phyloP scores from a whole-genome alignment of 495 filamentous ascomycete genomes.

The Neurospora discreta region DNA sequence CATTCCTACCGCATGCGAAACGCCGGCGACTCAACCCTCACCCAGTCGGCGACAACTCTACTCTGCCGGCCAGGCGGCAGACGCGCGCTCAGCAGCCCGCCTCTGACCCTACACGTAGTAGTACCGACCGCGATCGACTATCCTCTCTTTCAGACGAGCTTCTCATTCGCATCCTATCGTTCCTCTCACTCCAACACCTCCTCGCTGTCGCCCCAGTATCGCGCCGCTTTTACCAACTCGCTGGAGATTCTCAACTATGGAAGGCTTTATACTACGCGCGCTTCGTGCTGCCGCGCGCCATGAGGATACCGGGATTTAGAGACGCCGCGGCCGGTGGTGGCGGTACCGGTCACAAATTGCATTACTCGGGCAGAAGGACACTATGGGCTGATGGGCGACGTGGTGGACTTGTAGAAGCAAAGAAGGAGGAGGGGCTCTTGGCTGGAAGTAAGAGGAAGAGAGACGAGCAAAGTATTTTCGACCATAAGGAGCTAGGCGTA shows the following conservation, averaged over 20 bases:
- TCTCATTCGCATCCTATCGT: slow-evolving; percentile 72
- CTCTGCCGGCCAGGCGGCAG: background rate
- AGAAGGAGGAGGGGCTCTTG: slow-evolving; percentile 13
- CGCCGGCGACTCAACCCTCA: background rate
- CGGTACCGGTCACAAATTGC: slow-evolving; percentile 28
- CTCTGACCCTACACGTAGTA: background rate
- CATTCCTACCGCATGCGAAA: background rate
- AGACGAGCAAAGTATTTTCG: background rate
- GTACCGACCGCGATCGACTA: slow-evolving; percentile 24
- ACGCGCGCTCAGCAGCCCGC: background rate
- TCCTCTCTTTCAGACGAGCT: slow-evolving; percentile 76
- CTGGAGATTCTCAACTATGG: slow-evolving; percentile 83
- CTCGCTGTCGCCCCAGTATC: slow-evolving; percentile 67
- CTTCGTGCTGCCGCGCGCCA: slow-evolving; percentile 77
- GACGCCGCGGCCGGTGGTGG: slow-evolving; percentile 22
- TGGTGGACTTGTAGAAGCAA: slow-evolving; percentile 35
- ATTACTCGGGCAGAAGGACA: slow-evolving; percentile 60
- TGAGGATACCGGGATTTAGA: slow-evolving; percentile 59
- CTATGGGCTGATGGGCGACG: slow-evolving; percentile 67
- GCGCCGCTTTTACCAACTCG: slow-evolving; percentile 61
- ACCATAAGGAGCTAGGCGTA: background rate
- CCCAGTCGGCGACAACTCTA: background rate
- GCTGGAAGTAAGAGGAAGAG: background rate
- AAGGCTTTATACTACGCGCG: slow-evolving; percentile 78
- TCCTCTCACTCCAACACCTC: slow-evolving; percentile 57